Conservation (phyloP, 2,329 filamentous ascomycete genomes). For the Teratosphaeria viscida region DNA sequence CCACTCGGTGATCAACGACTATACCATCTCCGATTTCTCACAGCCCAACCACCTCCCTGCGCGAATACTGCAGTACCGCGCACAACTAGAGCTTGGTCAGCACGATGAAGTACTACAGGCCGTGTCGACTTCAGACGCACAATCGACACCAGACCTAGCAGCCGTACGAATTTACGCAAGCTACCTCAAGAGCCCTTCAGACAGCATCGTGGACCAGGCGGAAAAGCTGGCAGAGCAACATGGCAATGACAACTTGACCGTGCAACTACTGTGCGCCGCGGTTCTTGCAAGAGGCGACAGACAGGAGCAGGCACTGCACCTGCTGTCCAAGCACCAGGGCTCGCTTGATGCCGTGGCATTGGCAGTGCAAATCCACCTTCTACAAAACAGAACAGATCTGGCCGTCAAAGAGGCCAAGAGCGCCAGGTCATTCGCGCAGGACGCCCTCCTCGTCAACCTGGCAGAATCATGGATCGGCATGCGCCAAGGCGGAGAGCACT, state of each 20-base stretch:
- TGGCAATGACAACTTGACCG: constrained; percentile 60
- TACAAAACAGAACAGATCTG: constrained; percentile 83
- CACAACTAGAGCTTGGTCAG: constrained; percentile 73
- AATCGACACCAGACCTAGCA: constrained; percentile 54
- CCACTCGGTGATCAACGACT: constrained; percentile 66
- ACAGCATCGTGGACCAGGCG: constrained; percentile 45
- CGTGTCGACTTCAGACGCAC: constrained; percentile 51
- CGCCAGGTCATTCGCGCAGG: constrained; percentile 88
- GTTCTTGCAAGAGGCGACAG: constrained; percentile 70
- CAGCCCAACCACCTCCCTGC: constrained; percentile 66
- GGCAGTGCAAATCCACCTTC: constrained; percentile 83
- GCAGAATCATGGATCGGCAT: constrained; percentile 93
- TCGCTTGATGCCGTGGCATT: constrained; percentile 70
- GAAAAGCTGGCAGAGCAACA: constrained; percentile 57
- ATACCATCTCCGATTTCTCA: constrained; percentile 70
- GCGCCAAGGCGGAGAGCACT: constrained; percentile 86
- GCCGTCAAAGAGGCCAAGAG: constrained; percentile 80
- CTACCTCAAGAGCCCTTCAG: constrained; percentile 29
- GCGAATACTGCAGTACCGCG: constrained; percentile 67
- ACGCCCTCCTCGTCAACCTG: constrained; percentile 84
- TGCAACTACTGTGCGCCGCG: constrained; percentile 74
- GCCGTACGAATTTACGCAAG: constrained; percentile 70
- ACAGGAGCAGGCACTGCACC: constrained; percentile 71
- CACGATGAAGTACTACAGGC: constrained; percentile 61
- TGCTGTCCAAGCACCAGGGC: constrained; percentile 75